Conservation (phyloP, 2,329 filamentous ascomycete genomes). For the Geosmithia flava region DNA sequence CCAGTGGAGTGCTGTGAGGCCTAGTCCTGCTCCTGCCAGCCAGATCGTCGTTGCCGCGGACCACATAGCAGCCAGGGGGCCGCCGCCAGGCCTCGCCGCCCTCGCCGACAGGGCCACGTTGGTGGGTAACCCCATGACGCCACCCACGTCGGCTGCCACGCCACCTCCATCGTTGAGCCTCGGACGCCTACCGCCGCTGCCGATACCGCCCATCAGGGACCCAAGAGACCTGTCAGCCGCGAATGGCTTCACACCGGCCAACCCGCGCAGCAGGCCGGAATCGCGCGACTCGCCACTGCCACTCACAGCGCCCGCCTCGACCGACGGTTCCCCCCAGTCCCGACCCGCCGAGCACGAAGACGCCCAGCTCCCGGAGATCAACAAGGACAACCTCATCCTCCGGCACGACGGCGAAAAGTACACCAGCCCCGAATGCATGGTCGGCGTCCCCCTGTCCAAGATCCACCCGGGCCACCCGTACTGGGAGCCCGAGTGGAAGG, state of each 20-base stretch:
- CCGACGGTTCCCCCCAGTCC: constrained; percentile 3
- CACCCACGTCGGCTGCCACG: not conserved
- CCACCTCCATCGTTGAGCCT: not conserved
- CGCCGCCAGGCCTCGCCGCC: not conserved
- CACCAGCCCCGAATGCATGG: constrained; percentile 36
- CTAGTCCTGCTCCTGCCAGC: not conserved
- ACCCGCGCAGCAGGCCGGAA: constrained; percentile 1
- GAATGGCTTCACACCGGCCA: constrained; percentile 3
- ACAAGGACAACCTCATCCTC: constrained; percentile 28
- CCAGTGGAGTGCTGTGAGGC: not conserved
- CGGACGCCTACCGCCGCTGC: not conserved
- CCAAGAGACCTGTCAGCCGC: not conserved
- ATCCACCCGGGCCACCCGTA: constrained; percentile 38
- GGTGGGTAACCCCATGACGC: not conserved
- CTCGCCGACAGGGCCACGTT: not conserved
- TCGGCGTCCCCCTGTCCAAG: constrained; percentile 38
- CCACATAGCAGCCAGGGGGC: not conserved
- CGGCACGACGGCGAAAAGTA: constrained; percentile 35
- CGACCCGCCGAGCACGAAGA: not conserved
- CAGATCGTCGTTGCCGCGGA: not conserved
- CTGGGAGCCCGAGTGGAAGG: constrained; percentile 42
- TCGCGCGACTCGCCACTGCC: not conserved
- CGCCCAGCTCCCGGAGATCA: constrained; percentile 25
- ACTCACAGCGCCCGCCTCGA: constrained; percentile 1
- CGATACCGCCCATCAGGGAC: not conserved